Percentiles rank a stretch among this genome's conserved stretches.
phyloP scores from a whole-genome alignment of 768 basidiomycete species.

The Russula lepida region DNA sequence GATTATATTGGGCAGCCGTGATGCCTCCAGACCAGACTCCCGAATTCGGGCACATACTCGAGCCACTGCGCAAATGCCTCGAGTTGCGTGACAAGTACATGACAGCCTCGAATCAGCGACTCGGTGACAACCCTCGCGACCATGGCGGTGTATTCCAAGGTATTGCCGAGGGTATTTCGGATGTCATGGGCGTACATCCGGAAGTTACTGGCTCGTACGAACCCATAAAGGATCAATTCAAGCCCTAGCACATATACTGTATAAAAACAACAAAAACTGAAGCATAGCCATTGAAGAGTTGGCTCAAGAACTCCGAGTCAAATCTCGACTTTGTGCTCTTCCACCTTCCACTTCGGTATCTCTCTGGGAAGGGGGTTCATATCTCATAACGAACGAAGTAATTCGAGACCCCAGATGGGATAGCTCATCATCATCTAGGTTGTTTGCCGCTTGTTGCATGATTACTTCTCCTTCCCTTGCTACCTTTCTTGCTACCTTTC shows the following conservation, averaged over 20 bases:
- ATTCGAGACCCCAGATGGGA: no score
- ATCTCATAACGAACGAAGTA: no score
- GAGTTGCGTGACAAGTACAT: constrained; percentile 96
- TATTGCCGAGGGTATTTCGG: constrained; percentile 51
- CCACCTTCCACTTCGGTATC: no score
- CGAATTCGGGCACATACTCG: constrained; percentile 39
- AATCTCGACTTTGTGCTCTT: no score
- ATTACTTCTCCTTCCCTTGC: no score
- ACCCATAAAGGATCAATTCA: constrained; percentile 28
- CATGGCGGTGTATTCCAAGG: constrained; percentile 75
- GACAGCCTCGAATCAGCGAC: constrained; percentile 71
- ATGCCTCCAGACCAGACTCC: constrained; percentile 19
- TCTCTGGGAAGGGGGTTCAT: no score
- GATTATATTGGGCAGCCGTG: not conserved
- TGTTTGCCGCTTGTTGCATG: no score
- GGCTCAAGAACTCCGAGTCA: no score
- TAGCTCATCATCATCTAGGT: no score
- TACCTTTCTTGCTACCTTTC: no score
- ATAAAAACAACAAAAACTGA: no score
- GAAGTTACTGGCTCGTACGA: constrained; percentile 37
- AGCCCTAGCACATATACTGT: constrained; percentile 87
- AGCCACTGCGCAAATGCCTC: constrained; percentile 75
- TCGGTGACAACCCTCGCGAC: constrained; percentile 92
- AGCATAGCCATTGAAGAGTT: no score
- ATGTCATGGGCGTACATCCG: constrained; percentile 59